These are phyloP conservation scores for Blechomonas ayalai DNA, from an alignment of 208 protist genomes.

Conservation along the genomic window DNA sequence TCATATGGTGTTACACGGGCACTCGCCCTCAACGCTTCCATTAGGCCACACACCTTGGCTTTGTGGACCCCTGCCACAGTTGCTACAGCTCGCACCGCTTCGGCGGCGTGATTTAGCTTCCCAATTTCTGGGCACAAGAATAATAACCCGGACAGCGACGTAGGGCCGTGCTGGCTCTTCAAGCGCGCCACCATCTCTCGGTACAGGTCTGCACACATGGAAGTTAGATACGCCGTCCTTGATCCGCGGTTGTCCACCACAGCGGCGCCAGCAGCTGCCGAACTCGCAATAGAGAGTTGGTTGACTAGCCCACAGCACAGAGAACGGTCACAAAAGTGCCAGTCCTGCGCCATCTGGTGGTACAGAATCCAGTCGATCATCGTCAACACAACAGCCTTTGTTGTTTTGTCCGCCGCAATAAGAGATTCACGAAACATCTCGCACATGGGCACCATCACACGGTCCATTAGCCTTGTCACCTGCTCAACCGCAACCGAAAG, in stretches of 20 bases:
- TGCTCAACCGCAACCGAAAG: conserved; percentile 27
- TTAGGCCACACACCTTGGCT: conserved; percentile 13
- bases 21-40: conserved; percentile 18
- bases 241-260: no score
- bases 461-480: conserved; percentile 30
- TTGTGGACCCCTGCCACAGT: conserved; percentile 15
- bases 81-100: not conserved
- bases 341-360: conserved; percentile 33
- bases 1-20: conserved; percentile 40
- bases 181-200: no score
- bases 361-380: conserved; percentile 83
- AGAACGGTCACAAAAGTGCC: conserved; percentile 40
- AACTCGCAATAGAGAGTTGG: no score
- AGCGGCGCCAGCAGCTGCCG: no score
- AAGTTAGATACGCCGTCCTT: no score
- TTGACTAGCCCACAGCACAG: conserved; percentile 60
- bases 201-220: no score
- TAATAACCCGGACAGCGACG: no score
- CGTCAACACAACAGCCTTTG: conserved; percentile 69
- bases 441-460: conserved; percentile 62
- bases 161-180: no score
- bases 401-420: conserved; percentile 61
- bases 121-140: not conserved
- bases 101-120: conserved; percentile 3
- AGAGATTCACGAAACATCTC: conserved; percentile 73